Base-by-base conservation (phyloP, 1,284 basidiomycete species). In the Lentinula novae-zelandiae region DNA sequence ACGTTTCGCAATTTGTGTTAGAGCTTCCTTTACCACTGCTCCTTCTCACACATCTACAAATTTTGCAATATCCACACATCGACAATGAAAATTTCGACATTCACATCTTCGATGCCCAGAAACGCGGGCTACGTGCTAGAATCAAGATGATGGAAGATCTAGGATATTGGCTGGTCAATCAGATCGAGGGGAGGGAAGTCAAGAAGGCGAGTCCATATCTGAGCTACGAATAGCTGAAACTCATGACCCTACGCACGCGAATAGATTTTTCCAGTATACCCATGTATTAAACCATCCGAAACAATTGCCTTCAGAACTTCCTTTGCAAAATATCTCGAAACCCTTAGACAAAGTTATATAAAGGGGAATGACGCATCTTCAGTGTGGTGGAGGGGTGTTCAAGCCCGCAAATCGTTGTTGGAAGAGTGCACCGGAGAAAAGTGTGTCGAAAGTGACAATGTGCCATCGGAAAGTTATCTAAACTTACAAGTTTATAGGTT, bases 341-440 rank as follows among this genome's bases (percentile, higher is more conserved):
- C 67, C 7, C 61, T 83, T 2, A 71, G 82, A 20, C 77, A 79
- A 60, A 69, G 66, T 12, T 65, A 72, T 22, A 65, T 76, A 17
- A 74, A 72, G 59, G 68, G 74, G 53, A 68, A 64, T 38, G 63
- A 3, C 17, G 9, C 50, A 2, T 17, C 38, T 27, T 22, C 40
- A 7, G 40, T 27, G 74, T 83, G 81, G 82, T 83, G 82, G 82
- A 80, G 75, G 66, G 78, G 82, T 58, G 75, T 83, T 1, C 72
- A 82, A 5, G 79, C 82, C 3, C 75, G 82, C 40, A 83, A 79
- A 65, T 83, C 82, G 8, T 64, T 82, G 44, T 66, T 84, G 36
- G 82, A 84, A 62, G 82, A 83, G 64, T 83, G 81, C 65, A 66
- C 70, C 38, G 82, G 82, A n/a, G 80, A 80, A 55, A 76, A 76